Percentiles rank a stretch among this genome's conserved stretches.
phyloP scores from a whole-genome alignment of 2,329 filamentous ascomycete genomes.

The Calycina herbarum region DNA sequence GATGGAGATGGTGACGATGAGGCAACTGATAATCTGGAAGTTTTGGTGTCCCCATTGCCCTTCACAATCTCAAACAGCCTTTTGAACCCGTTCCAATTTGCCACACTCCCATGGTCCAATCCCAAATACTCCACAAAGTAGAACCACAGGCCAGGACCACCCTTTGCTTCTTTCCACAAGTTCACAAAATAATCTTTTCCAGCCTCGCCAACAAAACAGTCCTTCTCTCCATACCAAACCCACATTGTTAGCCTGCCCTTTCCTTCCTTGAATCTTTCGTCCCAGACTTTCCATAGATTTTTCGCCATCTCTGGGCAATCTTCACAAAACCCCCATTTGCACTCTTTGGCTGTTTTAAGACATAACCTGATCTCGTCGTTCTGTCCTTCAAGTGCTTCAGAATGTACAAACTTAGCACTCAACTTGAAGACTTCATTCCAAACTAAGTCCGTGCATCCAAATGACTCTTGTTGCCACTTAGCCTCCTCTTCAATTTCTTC shows the following conservation, averaged over 20 bases:
- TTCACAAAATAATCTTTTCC: conserved; percentile 45
- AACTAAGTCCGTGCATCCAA: conserved; percentile 23
- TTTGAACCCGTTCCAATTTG: too few relatives aligned
- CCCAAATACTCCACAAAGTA: too few relatives aligned
- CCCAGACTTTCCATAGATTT: conserved; percentile 24
- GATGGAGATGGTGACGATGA: too few relatives aligned
- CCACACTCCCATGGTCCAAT: too few relatives aligned
- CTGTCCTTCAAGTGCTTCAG: conserved; percentile 30
- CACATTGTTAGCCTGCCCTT: conserved; percentile 24
- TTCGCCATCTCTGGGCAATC: conserved; percentile 25
- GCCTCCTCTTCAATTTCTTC: conserved; percentile 17
- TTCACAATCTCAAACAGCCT: too few relatives aligned
- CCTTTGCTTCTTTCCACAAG: conserved; percentile 38
- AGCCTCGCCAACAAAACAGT: conserved; percentile 44
- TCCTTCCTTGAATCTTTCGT: conserved; percentile 16
- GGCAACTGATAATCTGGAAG: too few relatives aligned
- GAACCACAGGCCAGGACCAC: too few relatives aligned
- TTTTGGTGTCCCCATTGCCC: too few relatives aligned
- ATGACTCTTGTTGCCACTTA: conserved; percentile 18
- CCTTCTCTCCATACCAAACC: conserved; percentile 39
- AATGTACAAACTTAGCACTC: conserved; percentile 25
- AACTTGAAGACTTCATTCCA: conserved; percentile 22
- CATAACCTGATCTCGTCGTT: conserved; percentile 36
- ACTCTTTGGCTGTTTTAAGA: conserved; percentile 28
- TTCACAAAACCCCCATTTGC: conserved; percentile 25